Conservation (phyloP, 441 rosid species). For the Syzygium malaccense region DNA sequence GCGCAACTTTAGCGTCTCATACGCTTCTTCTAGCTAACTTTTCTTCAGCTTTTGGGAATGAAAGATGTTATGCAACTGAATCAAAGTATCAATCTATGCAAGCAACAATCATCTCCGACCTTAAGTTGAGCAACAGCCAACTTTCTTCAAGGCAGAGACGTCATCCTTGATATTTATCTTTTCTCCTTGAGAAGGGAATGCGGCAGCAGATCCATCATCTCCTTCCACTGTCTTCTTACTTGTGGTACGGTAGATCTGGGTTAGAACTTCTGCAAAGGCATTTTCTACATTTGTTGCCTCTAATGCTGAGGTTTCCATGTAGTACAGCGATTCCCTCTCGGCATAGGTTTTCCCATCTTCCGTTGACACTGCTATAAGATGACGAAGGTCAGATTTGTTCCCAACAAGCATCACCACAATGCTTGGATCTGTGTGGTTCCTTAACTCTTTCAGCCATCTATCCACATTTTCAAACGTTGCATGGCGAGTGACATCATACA, state of each 20-base stretch:
- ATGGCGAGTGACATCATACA: slow-evolving; percentile 11
- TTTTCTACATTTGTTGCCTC: slow-evolving; percentile 12
- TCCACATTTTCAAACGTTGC: slow-evolving; percentile 12
- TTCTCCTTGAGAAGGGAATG: slow-evolving; percentile 5
- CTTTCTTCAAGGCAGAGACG: slow-evolving; percentile 10
- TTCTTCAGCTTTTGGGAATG: background rate
- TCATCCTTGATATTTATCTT: slow-evolving; percentile 11
- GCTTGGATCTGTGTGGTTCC: slow-evolving; percentile 15
- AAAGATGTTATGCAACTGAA: background rate
- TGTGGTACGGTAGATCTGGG: slow-evolving; percentile 2
- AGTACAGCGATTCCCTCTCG: slow-evolving; percentile 6
- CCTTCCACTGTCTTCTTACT: slow-evolving; percentile 9
- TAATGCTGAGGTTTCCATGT: slow-evolving; percentile 7
- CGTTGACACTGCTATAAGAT: slow-evolving; percentile 6
- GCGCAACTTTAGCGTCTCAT: background rate
- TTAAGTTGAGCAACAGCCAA: slow-evolving; percentile 7
- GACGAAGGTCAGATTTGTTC: slow-evolving; percentile 10
- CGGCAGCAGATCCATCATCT: background rate
- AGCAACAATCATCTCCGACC: background rate
- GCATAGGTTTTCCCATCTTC: slow-evolving; percentile 11
- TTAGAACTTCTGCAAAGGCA: slow-evolving; percentile 9
- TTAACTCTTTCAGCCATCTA: slow-evolving; percentile 13
- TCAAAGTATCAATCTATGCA: background rate
- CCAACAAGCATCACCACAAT: slow-evolving; percentile 14
- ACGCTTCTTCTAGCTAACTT: background rate